A percentile compares a stretch with the other conserved stretches of the same genome.
Evolutionary conservation across 768 basidiomycete genomes (phyloP).

Genomic region (Tulasnella sp.): DNA sequence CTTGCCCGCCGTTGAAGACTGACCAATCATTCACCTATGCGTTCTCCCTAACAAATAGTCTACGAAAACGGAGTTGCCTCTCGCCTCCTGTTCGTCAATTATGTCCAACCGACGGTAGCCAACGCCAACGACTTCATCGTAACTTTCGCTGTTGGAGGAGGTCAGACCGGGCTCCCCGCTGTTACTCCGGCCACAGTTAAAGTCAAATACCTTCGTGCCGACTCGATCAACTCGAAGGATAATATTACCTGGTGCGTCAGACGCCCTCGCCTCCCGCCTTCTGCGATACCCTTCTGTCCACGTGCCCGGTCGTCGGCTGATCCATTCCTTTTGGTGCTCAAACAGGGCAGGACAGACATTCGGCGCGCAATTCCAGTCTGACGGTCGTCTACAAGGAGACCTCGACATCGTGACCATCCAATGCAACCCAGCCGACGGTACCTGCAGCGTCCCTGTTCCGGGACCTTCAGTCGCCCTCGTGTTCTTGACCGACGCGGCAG

Average conservation of each 20-base stretch:
- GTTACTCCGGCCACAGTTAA: conserved; percentile 20
- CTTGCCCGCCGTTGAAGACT: no score
- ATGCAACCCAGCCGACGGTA: neutral
- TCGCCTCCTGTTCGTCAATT: no score
- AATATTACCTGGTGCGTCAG: no score
- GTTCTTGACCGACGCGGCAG: conserved; percentile 16
- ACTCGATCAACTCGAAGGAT: conserved; percentile 22
- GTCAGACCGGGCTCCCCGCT: no score
- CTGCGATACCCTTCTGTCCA: no score
- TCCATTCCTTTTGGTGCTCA: neutral
- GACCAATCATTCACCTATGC: no score
- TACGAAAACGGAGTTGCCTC: no score
- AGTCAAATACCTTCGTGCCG: conserved; percentile 27
- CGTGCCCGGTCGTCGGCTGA: neutral
- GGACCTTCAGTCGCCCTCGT: conserved; percentile 25
- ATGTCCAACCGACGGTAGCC: no score
- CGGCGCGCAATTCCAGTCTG: conserved; percentile 19
- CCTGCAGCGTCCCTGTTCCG: conserved; percentile 7
- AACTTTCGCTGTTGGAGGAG: no score
- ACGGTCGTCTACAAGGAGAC: conserved; percentile 18
- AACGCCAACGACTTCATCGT: no score
- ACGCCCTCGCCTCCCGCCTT: neutral
- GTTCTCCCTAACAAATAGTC: no score
- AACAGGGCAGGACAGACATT: conserved; percentile 25
- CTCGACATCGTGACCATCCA: conserved; percentile 15